Percentiles rank a stretch among this genome's conserved stretches.
phyloP scores from a whole-genome alignment of 768 basidiomycete species.

The Auricularia auricula-judae region DNA sequence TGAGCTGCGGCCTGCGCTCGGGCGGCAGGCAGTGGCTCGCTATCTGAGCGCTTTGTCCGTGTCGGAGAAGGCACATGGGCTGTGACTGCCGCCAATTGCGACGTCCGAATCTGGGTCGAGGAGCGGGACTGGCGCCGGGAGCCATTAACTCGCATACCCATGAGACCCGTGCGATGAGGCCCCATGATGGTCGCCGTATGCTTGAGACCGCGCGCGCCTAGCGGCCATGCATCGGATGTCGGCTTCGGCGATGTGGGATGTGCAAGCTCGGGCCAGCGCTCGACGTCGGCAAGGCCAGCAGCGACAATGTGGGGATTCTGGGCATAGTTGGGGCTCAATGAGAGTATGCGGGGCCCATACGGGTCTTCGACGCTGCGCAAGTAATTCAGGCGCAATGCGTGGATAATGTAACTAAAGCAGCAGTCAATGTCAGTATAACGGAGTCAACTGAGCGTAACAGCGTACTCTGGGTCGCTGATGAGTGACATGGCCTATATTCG shows the following conservation, averaged over 20 bases:
- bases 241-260: conserved; percentile 60
- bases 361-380: conserved; percentile 84
- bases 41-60: conserved; percentile 11
- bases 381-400: conserved; percentile 74
- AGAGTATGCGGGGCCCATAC: conserved; percentile 71
- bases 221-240: conserved; percentile 33
- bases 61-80: conserved; percentile 6
- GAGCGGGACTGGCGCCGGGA: conserved; percentile 40
- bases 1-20: conserved; percentile 3
- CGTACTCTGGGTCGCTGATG: conserved; percentile 53
- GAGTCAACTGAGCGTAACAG: conserved; percentile 1
- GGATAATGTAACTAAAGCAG: conserved; percentile 54
- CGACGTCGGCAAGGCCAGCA: conserved; percentile 64
- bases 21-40: conserved; percentile 15
- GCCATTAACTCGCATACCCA: conserved; percentile 69
- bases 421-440: not conserved
- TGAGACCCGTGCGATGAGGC: conserved; percentile 47
- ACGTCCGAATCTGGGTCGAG: not conserved
- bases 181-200: conserved; percentile 89
- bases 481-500: conserved; percentile 35
- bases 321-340: conserved; percentile 64
- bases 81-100: not conserved
- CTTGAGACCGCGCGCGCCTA: conserved; percentile 40
- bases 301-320: conserved; percentile 78
- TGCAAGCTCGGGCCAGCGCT: conserved; percentile 78